phyloP scores from a whole-genome alignment of 2,329 filamentous ascomycete genomes.

The Ophiobolus disseminans region DNA sequence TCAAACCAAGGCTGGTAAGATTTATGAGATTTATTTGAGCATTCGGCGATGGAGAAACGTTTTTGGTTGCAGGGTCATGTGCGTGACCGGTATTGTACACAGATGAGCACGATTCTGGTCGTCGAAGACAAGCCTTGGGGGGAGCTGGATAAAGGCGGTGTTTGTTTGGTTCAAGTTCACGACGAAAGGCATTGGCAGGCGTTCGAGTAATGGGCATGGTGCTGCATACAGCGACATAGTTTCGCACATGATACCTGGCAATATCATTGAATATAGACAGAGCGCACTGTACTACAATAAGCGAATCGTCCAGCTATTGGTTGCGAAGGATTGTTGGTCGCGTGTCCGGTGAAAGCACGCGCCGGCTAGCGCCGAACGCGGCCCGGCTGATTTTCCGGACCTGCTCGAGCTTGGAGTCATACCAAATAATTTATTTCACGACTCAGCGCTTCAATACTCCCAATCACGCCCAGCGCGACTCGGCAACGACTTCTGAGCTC shows the following conservation, averaged over 20 bases:
- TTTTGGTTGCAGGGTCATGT: background rate
- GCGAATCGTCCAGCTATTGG: no score
- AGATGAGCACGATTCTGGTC: background rate
- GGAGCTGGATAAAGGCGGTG: background rate
- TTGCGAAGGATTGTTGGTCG: no score
- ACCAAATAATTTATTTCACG: conserved; percentile 27
- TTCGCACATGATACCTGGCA: conserved; percentile 18
- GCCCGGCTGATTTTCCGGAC: conserved; percentile 23
- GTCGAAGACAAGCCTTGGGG: background rate
- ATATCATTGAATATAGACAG: conserved; percentile 12
- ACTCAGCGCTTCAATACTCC: background rate
- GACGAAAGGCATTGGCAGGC: conserved; percentile 40
- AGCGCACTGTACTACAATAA: background rate
- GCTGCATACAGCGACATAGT: conserved; percentile 30
- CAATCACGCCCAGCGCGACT: background rate
- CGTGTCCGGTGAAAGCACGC: background rate
- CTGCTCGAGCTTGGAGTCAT: conserved; percentile 33
- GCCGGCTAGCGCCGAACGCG: conserved; percentile 17
- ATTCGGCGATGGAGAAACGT: background rate
- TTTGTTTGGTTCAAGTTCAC: background rate
- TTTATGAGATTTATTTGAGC: background rate
- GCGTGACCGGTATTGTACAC: background rate
- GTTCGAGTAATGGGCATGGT: conserved; percentile 27
- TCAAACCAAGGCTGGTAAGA: conserved; percentile 34
- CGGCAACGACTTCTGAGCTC: background rate